These are phyloP conservation scores for Cadophora sp. DNA, from an alignment of 2,329 filamentous ascomycete genomes.

Conservation along the genomic window DNA sequence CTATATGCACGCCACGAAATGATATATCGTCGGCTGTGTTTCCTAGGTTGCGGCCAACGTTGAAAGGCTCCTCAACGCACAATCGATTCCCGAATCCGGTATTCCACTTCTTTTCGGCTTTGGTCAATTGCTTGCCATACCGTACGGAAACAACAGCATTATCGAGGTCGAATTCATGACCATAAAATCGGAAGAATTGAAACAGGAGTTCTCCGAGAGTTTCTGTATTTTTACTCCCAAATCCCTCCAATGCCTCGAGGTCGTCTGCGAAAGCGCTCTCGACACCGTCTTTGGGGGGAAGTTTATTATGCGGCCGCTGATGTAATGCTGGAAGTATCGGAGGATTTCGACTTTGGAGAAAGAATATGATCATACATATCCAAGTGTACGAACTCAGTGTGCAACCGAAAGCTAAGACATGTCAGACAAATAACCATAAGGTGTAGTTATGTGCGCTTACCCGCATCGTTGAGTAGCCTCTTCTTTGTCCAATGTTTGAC, in stretches of 20 bases:
- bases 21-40: slow-evolving; percentile 97
- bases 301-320: slow-evolving; percentile 69
- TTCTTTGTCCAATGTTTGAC: slow-evolving; percentile 97
- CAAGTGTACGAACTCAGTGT: slow-evolving; percentile 98
- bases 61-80: slow-evolving; percentile 97
- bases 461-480: slow-evolving; percentile 93
- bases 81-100: slow-evolving; percentile 80
- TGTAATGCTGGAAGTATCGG: slow-evolving; percentile 88
- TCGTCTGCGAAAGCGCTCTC: slow-evolving; percentile 88
- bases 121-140: slow-evolving; percentile 77
- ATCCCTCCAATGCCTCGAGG: slow-evolving; percentile 74
- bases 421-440: slow-evolving; percentile 30
- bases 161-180: slow-evolving; percentile 90
- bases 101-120: slow-evolving; percentile 89
- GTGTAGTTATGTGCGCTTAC: slow-evolving; percentile 60
- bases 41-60: slow-evolving; percentile 84
- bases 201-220: slow-evolving; percentile 88
- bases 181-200: slow-evolving; percentile 94
- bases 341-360: slow-evolving; percentile 85
- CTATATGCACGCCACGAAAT: slow-evolving; percentile 87
- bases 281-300: slow-evolving; percentile 67
- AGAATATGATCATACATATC: slow-evolving; percentile 98
- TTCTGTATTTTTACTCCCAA: slow-evolving; percentile 81
- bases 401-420: slow-evolving; percentile 76
- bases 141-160: slow-evolving; percentile 85